Base-by-base conservation (phyloP, 2,329 filamentous ascomycete genomes). In the Blastomyces gilchristii region DNA sequence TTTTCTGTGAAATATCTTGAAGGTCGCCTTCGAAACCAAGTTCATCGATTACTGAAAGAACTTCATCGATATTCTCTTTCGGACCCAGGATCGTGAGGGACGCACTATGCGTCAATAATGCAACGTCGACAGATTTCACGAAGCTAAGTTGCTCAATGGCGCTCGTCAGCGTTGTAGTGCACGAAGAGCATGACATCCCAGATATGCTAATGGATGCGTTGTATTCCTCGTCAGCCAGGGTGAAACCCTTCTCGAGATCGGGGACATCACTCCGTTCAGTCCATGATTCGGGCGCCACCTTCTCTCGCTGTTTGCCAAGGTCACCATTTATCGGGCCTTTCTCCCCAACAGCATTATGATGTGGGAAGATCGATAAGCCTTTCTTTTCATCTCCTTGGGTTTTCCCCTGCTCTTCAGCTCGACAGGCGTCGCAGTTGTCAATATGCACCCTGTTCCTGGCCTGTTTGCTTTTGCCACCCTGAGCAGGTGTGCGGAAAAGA, bases 161-260 rank as follows among this genome's bases (percentile, higher is more conserved):
- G 7, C 81, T 76, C 14, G 82, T 85, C 67, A 91, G 83, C 49
- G 80, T 79, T 69, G 86, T 86, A 61, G 81, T 81, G 69, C 88
- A 91, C 14, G 86, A 82, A 16, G 85, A 84, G 71, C 88, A 91
- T 3, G 85, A 89, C 87, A 91, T 90, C 61, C 88, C 88, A 37
- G 81, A 84, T 50, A 91, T 81, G 25, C 85, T 76, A 18, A 81
- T 67, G 12, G 68, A 70, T 3, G 75, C 69, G 12, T 65, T 59
- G 49, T 66, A 70, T 37, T 68, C 65, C 34, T 68, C 66, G 25
- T 63, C 64, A 22, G 66, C 60, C 5, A 62, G 57, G 12, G 64
- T 62, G 9, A 67, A 65, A 56, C 68, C 60, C 31, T 49, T 59
- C 31, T 59, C 58, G 31, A 59, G 25, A 50, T 59, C 58, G 45